These are phyloP conservation scores for Ophiostoma sp. DNA, from an alignment of 2,329 filamentous ascomycete genomes.

Conservation along the genomic window DNA sequence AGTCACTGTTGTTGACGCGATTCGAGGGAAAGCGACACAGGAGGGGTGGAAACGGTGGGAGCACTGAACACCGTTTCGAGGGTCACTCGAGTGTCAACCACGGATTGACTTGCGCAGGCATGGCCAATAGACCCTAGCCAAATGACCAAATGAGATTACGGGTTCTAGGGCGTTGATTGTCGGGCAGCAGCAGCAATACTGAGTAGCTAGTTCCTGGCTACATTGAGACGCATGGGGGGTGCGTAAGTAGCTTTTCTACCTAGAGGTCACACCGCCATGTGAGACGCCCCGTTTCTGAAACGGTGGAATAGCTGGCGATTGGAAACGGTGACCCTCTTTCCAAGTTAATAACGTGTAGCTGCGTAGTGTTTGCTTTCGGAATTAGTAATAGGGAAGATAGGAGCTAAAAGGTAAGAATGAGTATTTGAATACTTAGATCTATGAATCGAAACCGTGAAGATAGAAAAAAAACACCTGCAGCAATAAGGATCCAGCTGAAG, in stretches of 20 bases:
- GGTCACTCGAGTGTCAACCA: too few species aligned
- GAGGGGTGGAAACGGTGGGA: conserved; percentile 6
- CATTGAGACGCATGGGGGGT: conserved; percentile 10
- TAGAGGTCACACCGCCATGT: conserved; percentile 9
- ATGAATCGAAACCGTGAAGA: neutral
- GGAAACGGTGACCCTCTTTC: neutral
- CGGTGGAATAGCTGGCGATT: neutral
- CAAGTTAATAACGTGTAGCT: neutral
- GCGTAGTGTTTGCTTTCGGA: too few species aligned
- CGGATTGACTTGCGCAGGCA: neutral
- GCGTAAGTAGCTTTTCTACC: conserved; percentile 10
- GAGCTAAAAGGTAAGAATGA: too few species aligned
- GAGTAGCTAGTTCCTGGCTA: neutral
- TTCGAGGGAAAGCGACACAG: conserved; percentile 16
- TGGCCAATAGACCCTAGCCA: neutral
- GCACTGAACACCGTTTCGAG: neutral
- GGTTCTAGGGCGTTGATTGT: too few species aligned
- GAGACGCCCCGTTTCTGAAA: neutral
- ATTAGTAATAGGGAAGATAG: too few species aligned
- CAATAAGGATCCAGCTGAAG: neutral
- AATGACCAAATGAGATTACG: neutral
- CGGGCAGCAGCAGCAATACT: neutral
- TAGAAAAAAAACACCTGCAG: neutral
- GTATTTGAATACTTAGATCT: too few species aligned
- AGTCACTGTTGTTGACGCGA: conserved; percentile 24